Percentiles rank a stretch among this genome's conserved stretches.
These are phyloP conservation scores for Trichoderma atrobrunneum DNA, from an alignment of 2,329 filamentous ascomycete species.

Conservation along the genomic window DNA sequence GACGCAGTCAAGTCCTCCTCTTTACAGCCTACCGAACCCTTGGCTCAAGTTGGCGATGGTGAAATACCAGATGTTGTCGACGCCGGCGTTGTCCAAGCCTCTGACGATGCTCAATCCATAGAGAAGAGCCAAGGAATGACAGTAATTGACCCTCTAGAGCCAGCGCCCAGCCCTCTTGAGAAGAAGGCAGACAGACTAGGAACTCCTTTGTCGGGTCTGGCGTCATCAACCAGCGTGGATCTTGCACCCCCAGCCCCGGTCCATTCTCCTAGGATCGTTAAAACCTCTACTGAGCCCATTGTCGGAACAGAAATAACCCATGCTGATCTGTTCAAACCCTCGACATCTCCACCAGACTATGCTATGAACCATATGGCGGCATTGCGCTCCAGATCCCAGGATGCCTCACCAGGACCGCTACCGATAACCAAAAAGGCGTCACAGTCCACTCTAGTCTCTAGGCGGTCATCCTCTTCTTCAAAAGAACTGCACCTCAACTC, in stretches of 20 bases:
- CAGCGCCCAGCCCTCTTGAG: constrained; percentile 47
- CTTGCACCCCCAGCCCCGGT: constrained; percentile 39
- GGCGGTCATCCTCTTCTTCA: constrained; percentile 47
- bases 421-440: constrained; percentile 31
- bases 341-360: constrained; percentile 55
- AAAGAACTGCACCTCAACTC: constrained; percentile 44
- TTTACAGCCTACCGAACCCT: background rate
- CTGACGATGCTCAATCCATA: constrained; percentile 43
- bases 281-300: constrained; percentile 58
- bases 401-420: constrained; percentile 50
- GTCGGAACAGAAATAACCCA: constrained; percentile 66
- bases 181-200: constrained; percentile 44
- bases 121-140: constrained; percentile 58
- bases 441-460: constrained; percentile 24
- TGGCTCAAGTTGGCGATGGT: constrained; percentile 40
- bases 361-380: constrained; percentile 66
- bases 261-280: constrained; percentile 37
- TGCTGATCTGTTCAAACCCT: constrained; percentile 61
- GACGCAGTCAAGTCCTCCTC: constrained; percentile 8
- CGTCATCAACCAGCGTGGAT: constrained; percentile 50
- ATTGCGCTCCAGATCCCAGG: constrained; percentile 60
- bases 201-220: constrained; percentile 33
- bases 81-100: constrained; percentile 39
- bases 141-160: constrained; percentile 36
- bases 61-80: constrained; percentile 48